phyloP scores from a whole-genome alignment of 345 rosid species.

The Lumnitzera racemosa region DNA sequence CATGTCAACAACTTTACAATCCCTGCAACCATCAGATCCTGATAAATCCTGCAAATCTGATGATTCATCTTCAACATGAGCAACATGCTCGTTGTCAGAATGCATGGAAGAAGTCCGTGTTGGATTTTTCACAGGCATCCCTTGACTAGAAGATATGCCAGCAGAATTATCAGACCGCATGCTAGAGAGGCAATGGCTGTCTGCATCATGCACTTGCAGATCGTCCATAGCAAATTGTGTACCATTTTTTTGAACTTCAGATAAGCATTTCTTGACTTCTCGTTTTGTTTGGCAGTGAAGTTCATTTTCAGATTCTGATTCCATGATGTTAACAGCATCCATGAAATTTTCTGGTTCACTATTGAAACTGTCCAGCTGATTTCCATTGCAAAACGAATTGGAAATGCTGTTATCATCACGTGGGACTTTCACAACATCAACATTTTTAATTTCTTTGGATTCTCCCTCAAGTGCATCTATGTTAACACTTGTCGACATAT shows the following conservation, averaged over 20 bases:
- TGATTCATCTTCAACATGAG: no score
- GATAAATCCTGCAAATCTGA: no score
- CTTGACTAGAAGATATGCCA: no score
- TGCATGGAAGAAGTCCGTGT: no score
- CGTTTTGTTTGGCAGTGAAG: constrained; percentile 32
- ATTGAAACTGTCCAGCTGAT: constrained; percentile 37
- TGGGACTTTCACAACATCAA: constrained; percentile 18
- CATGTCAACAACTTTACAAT: no score
- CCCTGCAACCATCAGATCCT: no score
- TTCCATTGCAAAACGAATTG: constrained; percentile 19
- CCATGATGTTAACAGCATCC: constrained; percentile 73
- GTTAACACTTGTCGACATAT: constrained; percentile 22
- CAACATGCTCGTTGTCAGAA: no score
- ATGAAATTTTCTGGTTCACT: constrained; percentile 61
- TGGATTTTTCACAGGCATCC: no score
- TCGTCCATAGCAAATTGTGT: constrained; percentile 9
- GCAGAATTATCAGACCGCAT: no score
- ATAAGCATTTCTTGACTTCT: constrained; percentile 27
- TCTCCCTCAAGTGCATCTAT: constrained; percentile 16
- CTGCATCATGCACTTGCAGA: constrained; percentile 1
- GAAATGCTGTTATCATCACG: constrained; percentile 21
- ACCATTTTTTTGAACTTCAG: constrained; percentile 5
- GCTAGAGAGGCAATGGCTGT: not conserved
- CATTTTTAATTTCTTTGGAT: constrained; percentile 3
- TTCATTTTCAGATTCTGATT: constrained; percentile 57